Evolutionary conservation across 2,329 filamentous ascomycete species (phyloP).

Genomic region (Colletotrichum tanaceti): DNA sequence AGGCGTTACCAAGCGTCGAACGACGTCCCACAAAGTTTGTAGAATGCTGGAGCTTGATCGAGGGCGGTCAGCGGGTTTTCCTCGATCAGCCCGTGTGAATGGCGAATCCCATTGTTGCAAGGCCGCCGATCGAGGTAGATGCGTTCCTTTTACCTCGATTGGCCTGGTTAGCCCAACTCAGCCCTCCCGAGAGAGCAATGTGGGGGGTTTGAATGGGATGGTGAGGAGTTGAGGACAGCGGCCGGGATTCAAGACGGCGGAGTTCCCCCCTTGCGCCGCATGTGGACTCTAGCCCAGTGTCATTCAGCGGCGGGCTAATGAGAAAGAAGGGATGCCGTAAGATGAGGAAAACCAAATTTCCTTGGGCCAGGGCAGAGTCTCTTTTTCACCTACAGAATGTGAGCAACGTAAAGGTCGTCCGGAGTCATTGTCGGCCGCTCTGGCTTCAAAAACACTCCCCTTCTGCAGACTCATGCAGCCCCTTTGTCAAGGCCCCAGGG

Average conservation of each 20-base stretch:
- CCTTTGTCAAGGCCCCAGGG: constrained; percentile 1
- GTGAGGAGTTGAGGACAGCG: neutral
- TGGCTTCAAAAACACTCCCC: constrained; percentile 22
- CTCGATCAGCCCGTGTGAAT: neutral
- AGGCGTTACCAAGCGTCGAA: constrained; percentile 21
- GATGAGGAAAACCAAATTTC: constrained; percentile 26
- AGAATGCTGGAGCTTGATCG: neutral
- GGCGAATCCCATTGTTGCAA: neutral
- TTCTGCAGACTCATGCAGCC: constrained; percentile 23
- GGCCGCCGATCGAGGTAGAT: neutral
- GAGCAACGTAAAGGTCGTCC: neutral
- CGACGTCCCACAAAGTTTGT: constrained; percentile 23
- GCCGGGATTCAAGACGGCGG: constrained; percentile 5
- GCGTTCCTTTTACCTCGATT: neutral
- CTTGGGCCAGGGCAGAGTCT: neutral
- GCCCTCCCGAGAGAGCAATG: constrained; percentile 3
- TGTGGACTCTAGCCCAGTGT: neutral
- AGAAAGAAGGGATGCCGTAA: constrained; percentile 22
- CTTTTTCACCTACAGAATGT: neutral
- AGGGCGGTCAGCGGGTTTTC: constrained; percentile 11
- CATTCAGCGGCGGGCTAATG: constrained; percentile 9
- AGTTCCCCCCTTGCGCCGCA: constrained; percentile 27
- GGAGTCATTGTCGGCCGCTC: constrained; percentile 31
- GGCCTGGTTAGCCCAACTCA: constrained; percentile 10
- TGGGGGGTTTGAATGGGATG: constrained; percentile 20